A percentile compares a stretch with the other conserved stretches of the same genome.
phyloP scores from a whole-genome alignment of 2,329 filamentous ascomycete genomes.

The Teratosphaeria zuluensis region DNA sequence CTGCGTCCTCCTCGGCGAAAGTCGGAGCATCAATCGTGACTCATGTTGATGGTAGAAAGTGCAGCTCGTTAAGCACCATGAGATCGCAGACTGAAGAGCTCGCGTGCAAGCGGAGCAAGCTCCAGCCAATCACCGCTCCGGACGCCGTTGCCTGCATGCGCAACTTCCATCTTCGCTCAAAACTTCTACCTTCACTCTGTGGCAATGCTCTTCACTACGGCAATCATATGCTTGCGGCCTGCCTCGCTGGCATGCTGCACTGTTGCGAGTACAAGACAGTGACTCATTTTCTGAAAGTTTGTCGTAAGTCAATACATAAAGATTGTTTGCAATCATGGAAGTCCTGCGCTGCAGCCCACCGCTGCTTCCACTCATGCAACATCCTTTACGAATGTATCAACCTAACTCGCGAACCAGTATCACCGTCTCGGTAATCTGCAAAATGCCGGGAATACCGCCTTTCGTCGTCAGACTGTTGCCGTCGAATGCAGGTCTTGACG shows the following conservation, averaged over 20 bases:
- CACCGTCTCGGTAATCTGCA: neutral
- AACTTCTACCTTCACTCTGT: neutral
- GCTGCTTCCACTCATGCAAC: neutral
- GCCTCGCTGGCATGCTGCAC: neutral
- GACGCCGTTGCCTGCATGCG: neutral
- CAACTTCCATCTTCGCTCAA: neutral
- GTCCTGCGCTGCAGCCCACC: neutral
- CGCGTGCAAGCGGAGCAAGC: neutral
- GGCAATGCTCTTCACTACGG: neutral
- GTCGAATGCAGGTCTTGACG: slow-evolving; percentile 32
- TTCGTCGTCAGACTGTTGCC: slow-evolving; percentile 37
- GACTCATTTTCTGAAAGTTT: neutral
- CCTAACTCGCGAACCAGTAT: slow-evolving; percentile 4
- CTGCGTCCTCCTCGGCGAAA: neutral
- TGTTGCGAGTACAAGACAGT: neutral
- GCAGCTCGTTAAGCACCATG: neutral
- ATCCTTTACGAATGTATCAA: slow-evolving; percentile 6
- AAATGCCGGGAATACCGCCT: slow-evolving; percentile 4
- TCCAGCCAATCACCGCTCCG: neutral
- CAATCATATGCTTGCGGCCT: neutral
- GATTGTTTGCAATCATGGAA: neutral
- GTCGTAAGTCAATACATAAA: neutral
- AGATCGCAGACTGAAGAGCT: neutral
- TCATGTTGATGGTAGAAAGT: neutral
- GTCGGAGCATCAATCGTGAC: neutral